Evolutionary conservation across 495 filamentous ascomycete species (phyloP).

Genomic region (Barbatosphaeria neglecta): DNA sequence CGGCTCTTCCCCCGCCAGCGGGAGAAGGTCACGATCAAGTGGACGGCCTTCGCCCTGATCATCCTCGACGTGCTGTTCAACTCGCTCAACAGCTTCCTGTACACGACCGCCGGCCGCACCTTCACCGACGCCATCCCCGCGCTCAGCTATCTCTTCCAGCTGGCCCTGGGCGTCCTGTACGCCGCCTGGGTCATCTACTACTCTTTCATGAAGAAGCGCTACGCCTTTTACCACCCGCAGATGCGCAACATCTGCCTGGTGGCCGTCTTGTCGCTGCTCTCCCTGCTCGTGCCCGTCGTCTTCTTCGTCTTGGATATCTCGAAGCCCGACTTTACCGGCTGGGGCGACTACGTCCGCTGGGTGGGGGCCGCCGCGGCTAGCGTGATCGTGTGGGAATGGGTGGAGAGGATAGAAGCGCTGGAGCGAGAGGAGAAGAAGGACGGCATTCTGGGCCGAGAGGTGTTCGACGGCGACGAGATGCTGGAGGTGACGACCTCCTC

Average conservation of each 20-base stretch:
- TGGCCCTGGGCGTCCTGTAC: conserved; percentile 80
- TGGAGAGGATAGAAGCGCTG: conserved; percentile 92
- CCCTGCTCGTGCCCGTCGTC: conserved; percentile 80
- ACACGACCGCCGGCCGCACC: conserved; percentile 38
- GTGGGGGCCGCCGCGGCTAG: conserved; percentile 92
- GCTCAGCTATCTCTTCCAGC: conserved; percentile 84
- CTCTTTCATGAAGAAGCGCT: conserved; percentile 79
- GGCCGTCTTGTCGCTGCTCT: conserved; percentile 63
- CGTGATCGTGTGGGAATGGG: conserved; percentile 99
- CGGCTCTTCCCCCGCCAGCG: conserved; percentile 90
- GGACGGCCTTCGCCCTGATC: conserved; percentile 90
- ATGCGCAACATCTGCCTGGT: conserved; percentile 89
- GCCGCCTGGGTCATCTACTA: conserved; percentile 96
- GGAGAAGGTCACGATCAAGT: conserved; percentile 97
- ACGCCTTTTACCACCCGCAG: conserved; percentile 83
- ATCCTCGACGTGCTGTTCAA: conserved; percentile 80
- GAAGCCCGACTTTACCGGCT: conserved; percentile 74
- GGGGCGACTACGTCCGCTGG: conserved; percentile 97
- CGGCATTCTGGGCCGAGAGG: conserved; percentile 83
- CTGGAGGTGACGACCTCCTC: conserved; percentile 58
- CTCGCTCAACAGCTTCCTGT: conserved; percentile 76
- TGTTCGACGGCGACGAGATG: conserved; percentile 97
- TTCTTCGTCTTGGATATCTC: conserved; percentile 94
- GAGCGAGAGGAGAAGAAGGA: conserved; percentile 95
- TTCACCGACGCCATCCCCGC: conserved; percentile 88